Conservation (phyloP, 768 basidiomycete genomes). For the Amanita pallidorosea region DNA sequence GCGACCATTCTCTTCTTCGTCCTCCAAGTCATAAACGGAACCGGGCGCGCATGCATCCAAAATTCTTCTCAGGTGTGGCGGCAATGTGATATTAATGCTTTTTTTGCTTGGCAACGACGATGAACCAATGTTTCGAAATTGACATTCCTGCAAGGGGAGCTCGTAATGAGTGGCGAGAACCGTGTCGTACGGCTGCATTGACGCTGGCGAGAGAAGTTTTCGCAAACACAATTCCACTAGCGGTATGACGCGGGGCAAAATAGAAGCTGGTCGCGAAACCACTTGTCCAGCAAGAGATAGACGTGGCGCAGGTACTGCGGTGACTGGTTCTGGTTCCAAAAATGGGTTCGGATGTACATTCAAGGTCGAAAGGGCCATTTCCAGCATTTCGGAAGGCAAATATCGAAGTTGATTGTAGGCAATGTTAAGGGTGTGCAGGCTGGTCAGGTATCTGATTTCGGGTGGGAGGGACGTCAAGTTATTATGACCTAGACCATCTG, state of each 20-base stretch:
- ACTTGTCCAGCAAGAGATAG: conserved; percentile 8
- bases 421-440: conserved; percentile 51
- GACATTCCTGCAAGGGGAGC: conserved; percentile 6
- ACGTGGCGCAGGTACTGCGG: background rate
- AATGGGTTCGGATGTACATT: conserved; percentile 54
- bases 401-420: conserved; percentile 46
- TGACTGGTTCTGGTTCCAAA: conserved; percentile 19
- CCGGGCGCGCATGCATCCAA: conserved; percentile 28
- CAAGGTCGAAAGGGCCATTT: conserved; percentile 40
- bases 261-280: conserved; percentile 16
- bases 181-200: conserved; percentile 19
- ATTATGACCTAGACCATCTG: conserved; percentile 43
- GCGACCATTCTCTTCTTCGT: conserved; percentile 2
- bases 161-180: conserved; percentile 19
- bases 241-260: conserved; percentile 8
- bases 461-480: conserved; percentile 46
- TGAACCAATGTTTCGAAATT: background rate
- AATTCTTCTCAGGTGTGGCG: conserved; percentile 18
- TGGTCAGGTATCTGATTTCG: conserved; percentile 42
- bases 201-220: conserved; percentile 6
- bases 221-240: conserved; percentile 3
- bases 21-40: conserved; percentile 19
- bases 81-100: conserved; percentile 11
- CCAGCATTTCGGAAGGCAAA: conserved; percentile 56
- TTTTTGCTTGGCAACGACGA: background rate